Evolutionary conservation across 208 protist species (phyloP), one percentile per base, ranked within the genome.

Genomic region (Leishmania braziliensis): DNA sequence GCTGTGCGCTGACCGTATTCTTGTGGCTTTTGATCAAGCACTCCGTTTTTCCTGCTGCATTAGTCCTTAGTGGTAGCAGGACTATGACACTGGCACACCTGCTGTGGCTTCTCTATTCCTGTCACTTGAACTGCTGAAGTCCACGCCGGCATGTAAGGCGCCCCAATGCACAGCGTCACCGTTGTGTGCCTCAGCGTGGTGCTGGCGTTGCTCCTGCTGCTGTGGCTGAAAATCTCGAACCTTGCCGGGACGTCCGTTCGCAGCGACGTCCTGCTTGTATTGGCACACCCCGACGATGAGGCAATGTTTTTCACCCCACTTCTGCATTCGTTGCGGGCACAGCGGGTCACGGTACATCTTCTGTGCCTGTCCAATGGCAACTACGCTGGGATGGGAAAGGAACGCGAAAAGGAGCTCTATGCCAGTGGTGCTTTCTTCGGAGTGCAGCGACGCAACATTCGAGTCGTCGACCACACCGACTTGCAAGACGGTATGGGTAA

Each of bases 311-410:
- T 97, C 80, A 89, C 92, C 0, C 96, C 96, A 20, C 77, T 96
- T 33, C 79, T 98, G 51, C 75, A 87, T 53, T 77, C 86, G 56
- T 76, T 96, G n/a, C 87, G 68, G 51, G 58, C 29, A 23, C 83
- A 85, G 53, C 82, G 69, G 48, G 79, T 95, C 58, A 73, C 75
- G 3, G 79, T 97, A 2, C 90, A 96, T 73, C 91, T 99, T n/a
- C 87, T 99, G 72, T 99, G 98, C 80, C 82, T 99, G 20, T 99
- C 97, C 5, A 98, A 88, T 74, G 98, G 98, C 77, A 95, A 98
- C 81, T 88, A 79, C 48, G 83, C 88, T 23, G 96, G 96, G 2
- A 68, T 94, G 6, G 98, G 98, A 18, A 80, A 88, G 58, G 74
- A 84, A 71, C 92, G 98, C 33, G 87, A 90, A 60, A 86, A 89